Evolutionary conservation across 1,284 basidiomycete genomes (phyloP), one percentile per base, ranked within the genome.

Genomic region (Rhodotorula sp.): DNA sequence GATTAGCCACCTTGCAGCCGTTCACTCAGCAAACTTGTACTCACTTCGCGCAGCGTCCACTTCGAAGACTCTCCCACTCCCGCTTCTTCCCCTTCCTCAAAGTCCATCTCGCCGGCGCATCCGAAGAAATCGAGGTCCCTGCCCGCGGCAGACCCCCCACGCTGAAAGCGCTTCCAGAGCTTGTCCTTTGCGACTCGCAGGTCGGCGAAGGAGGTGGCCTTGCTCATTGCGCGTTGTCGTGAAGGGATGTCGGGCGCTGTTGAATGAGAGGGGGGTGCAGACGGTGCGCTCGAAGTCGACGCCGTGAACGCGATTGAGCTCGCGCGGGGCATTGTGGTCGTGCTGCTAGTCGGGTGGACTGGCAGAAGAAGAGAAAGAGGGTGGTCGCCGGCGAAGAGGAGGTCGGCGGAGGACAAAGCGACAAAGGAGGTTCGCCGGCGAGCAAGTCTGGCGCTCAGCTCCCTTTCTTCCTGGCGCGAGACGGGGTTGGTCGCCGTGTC

Each of bases 121-220:
- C 46, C 68, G 46, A 65, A 69, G 46, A 62, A 63, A 22, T 65
- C 26, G n/a, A 30, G 44, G 16, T 40, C 51, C 60, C 59, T 68
- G 58, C 55, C 40, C 40, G 40, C 40, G 3, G 40, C 40, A 4
- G 40, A 44, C 40, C 7, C 40, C 9, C 40, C 30, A 24, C 44
- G 37, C 22, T 44, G 58, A 58, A 61, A 44, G 37, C 62, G 61
- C 34, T 55, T 55, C 24, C 67, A 34, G 37, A 66, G 44, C 46
- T 52, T 60, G 10, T 8, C 18, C 34, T 62, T 63, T 5, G 44
- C 52, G 50, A 67, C 13, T 26, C 65, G 61, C 16, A 67, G 58
- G 59, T 67, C 65, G 24, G 65, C 65, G 50, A 67, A 51, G 30
- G 46, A 53, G n/a, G 52, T 58, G 16, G 69, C 48, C 37, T 67